Base-by-base conservation (phyloP, 768 basidiomycete species). In the Exsudoporus frostii region DNA sequence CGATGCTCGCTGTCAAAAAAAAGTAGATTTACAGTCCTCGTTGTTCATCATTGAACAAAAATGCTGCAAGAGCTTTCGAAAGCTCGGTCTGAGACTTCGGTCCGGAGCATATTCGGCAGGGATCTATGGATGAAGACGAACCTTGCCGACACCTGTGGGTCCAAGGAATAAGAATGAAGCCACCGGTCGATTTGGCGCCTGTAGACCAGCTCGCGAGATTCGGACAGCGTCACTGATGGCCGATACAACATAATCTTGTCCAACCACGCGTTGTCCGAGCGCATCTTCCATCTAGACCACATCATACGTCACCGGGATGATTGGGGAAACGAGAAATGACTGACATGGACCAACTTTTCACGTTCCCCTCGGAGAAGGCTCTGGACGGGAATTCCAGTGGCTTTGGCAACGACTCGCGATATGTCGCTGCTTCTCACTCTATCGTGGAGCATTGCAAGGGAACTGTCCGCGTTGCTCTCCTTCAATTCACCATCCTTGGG, bases 111-210 rank as follows among this genome's bases (percentile, higher is more conserved):
- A 30, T 29, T 37, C 7, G n/a, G 5, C 13, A 15, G 13, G 8
- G 14, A 9, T 5, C 19, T 1, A 42, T 11, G 5, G 29, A 38
- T 33, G 27, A 22, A 20, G 38, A 40, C 71, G 7, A 54, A 84
- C 86, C 74, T 92, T 92, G 13, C 90, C 92, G 3, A 91, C 90
- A 58, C 92, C 92, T 0, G 90, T 92, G 0, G 92, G 90, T 1
- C 92, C 92, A 51, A 91, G 71, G 76, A 97, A 93, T 40, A 97
- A 74, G 82, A 97, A 95, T 1, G 90, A 92, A 4, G 95, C 92
- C 17, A 96, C 86, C 1, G 95, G 96, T 15, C 92, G 76, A 59
- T 90, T 89, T 7, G 92, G 90, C 1, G 90, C 88, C 61, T 93
- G 88, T 19, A 98, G 69, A 1, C 96, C 95, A 3, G 94, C 91